These are phyloP conservation scores for Spongispora temasekensis DNA, from an alignment of 1,284 basidiomycete species.

Conservation along the genomic window DNA sequence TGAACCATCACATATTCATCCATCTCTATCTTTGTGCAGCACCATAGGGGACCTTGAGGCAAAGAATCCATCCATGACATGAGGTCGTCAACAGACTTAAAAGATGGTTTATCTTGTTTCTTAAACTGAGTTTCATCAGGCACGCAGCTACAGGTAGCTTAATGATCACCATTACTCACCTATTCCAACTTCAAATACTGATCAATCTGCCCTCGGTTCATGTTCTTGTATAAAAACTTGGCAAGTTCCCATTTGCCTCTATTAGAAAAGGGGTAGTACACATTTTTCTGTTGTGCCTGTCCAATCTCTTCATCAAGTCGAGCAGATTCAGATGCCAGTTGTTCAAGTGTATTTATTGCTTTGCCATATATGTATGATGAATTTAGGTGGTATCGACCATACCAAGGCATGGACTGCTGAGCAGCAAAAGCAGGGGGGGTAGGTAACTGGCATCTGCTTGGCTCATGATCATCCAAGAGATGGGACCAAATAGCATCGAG, in stretches of 20 bases:
- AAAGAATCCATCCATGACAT: too few species aligned
- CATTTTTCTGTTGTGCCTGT: background rate
- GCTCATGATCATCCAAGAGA: background rate
- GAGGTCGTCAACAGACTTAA: too few species aligned
- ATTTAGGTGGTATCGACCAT: background rate
- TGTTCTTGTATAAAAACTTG: background rate
- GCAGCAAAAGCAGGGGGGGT: background rate
- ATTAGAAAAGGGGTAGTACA: background rate
- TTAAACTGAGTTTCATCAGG: too few species aligned
- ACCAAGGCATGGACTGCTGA: background rate
- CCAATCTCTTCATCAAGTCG: background rate
- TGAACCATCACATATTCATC: too few species aligned
- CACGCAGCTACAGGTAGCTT: too few species aligned
- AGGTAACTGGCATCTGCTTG: background rate
- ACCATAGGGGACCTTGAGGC: too few species aligned
- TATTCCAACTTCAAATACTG: background rate
- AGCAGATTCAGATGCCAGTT: conserved; percentile 1
- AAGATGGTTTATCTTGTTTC: too few species aligned
- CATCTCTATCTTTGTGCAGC: too few species aligned
- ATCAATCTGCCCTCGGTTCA: background rate
- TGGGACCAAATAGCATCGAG: conserved; percentile 1
- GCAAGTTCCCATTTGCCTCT: background rate
- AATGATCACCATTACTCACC: background rate
- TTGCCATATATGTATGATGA: conserved; percentile 8
- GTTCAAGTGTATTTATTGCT: conserved; percentile 5